Conservation (phyloP, 768 basidiomycete genomes). For the Suillus hirtellus region DNA sequence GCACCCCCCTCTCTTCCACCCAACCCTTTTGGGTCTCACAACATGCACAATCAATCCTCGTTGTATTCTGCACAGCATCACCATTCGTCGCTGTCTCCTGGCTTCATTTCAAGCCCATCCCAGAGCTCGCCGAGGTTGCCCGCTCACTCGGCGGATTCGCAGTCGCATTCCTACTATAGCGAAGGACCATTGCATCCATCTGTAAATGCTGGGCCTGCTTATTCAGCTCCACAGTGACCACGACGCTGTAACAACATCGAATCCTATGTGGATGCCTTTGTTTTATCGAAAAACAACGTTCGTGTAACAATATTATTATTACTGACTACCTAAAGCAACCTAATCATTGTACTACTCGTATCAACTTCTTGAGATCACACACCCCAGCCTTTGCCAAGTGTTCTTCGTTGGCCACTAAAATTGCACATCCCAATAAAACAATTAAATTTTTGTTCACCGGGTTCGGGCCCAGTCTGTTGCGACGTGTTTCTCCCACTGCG, state of each 20-base stretch:
- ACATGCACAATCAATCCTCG: constrained; percentile 25
- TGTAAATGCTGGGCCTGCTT: constrained; percentile 29
- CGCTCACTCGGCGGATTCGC: constrained; percentile 25
- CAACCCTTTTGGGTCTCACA: constrained; percentile 35
- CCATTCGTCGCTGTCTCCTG: constrained; percentile 29
- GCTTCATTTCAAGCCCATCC: constrained; percentile 31
- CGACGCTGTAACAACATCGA: constrained; percentile 7
- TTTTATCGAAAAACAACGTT: constrained; percentile 18
- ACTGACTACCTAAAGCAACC: constrained; percentile 33
- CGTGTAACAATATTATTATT: constrained; percentile 35
- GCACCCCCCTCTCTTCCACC: constrained; percentile 51
- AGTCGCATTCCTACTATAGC: constrained; percentile 32
- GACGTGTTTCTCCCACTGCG: constrained; percentile 19
- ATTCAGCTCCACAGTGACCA: constrained; percentile 30
- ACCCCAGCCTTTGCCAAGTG: constrained; percentile 11
- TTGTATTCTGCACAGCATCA: constrained; percentile 34
- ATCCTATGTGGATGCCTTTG: constrained; percentile 12
- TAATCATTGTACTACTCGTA: constrained; percentile 23
- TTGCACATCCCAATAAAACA: constrained; percentile 23
- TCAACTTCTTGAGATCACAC: constrained; percentile 29
- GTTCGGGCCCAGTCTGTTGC: constrained; percentile 24
- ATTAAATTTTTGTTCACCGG: constrained; percentile 19
- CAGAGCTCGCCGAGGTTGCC: constrained; percentile 32
- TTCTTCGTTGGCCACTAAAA: constrained; percentile 15
- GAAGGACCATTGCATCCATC: constrained; percentile 30